Percentiles rank a stretch among this genome's conserved stretches.
Evolutionary conservation across 352 stramenopile genomes (phyloP).

Genomic region (Globisporangium irregulare): DNA sequence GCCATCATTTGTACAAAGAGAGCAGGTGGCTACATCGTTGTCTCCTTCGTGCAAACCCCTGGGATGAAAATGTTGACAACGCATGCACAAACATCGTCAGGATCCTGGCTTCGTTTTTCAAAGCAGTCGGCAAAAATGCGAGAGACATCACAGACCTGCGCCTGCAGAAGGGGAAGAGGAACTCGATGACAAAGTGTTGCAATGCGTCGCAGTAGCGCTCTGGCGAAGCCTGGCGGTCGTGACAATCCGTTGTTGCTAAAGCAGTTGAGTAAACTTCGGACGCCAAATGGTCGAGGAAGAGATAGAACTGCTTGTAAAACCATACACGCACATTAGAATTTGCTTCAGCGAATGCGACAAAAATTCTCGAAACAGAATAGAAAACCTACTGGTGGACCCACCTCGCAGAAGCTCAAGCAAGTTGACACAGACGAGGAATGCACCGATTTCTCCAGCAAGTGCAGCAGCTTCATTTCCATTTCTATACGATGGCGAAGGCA

Average conservation of each 20-base stretch:
- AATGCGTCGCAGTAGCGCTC: neutral
- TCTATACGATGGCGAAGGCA: neutral
- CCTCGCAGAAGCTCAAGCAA: constrained; percentile 8
- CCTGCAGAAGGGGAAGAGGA: constrained; percentile 13
- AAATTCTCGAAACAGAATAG: neutral
- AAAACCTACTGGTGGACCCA: neutral
- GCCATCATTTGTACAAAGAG: neutral
- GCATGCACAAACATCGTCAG: neutral
- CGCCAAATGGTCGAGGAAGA: neutral
- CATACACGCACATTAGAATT: neutral
- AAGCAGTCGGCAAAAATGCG: neutral
- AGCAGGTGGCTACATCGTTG: neutral
- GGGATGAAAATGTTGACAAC: neutral
- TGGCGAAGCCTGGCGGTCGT: neutral
- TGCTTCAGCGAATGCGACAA: neutral
- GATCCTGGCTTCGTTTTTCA: neutral
- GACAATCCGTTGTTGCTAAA: neutral
- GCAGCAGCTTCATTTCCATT: constrained; percentile 11
- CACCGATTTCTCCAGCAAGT: constrained; percentile 4
- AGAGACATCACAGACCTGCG: neutral
- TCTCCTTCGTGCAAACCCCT: neutral
- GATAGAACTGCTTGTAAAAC: neutral
- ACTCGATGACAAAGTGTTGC: constrained; percentile 4
- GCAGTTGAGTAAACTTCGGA: neutral
- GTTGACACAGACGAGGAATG: neutral